These are phyloP conservation scores for Cercospora sojina DNA, from an alignment of 2,329 filamentous ascomycete genomes.

Conservation along the genomic window DNA sequence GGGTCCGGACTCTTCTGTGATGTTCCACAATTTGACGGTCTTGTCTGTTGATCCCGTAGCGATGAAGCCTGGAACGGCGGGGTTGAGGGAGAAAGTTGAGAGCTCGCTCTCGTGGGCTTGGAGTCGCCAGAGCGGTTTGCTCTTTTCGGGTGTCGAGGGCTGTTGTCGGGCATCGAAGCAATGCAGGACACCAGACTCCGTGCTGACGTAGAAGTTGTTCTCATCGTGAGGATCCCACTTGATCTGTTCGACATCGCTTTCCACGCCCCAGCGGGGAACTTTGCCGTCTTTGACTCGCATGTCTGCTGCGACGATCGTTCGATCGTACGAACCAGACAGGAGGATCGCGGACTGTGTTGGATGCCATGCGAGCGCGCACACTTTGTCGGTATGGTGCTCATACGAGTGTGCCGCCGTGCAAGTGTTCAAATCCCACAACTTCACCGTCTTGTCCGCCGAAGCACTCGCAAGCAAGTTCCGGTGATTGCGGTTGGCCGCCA, in stretches of 20 bases:
- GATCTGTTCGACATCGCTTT: constrained; percentile 91
- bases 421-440: constrained; percentile 95
- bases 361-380: constrained; percentile 95
- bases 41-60: constrained; percentile 92
- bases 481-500: constrained; percentile 90
- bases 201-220: constrained; percentile 91
- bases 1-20: constrained; percentile 66
- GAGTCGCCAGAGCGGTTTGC: constrained; percentile 88
- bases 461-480: constrained; percentile 91
- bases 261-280: constrained; percentile 83
- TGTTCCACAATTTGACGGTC: constrained; percentile 95
- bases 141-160: constrained; percentile 68
- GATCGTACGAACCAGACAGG: constrained; percentile 90
- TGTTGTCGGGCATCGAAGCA: constrained; percentile 83
- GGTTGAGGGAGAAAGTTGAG: constrained; percentile 90
- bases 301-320: constrained; percentile 89
- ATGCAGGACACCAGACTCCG: constrained; percentile 87
- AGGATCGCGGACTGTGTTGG: constrained; percentile 81
- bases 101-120: constrained; percentile 94
- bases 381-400: constrained; percentile 93
- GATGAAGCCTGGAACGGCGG: constrained; percentile 84
- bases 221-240: constrained; percentile 90
- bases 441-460: constrained; percentile 94
- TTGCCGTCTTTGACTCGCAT: constrained; percentile 89
- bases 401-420: constrained; percentile 94